Evolutionary conservation across 768 basidiomycete genomes (phyloP).

Genomic region (Xerocomus potaroensis): DNA sequence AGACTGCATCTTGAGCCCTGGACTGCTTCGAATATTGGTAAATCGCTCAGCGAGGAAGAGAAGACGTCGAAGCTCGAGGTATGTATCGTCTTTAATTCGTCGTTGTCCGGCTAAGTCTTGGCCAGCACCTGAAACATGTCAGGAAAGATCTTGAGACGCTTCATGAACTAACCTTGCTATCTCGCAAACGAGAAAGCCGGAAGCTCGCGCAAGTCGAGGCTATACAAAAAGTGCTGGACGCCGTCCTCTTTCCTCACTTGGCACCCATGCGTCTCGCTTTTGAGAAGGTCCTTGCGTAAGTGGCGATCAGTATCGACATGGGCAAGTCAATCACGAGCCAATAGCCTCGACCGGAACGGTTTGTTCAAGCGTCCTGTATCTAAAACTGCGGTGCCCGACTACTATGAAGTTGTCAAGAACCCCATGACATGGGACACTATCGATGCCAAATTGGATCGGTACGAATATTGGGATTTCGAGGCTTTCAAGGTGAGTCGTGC

Average conservation of each 20-base stretch:
- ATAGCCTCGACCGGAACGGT: constrained; percentile 67
- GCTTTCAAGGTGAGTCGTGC: constrained; percentile 56
- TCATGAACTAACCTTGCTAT: constrained; percentile 58
- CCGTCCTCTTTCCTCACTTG: constrained; percentile 65
- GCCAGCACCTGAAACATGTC: constrained; percentile 54
- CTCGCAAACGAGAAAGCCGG: constrained; percentile 73
- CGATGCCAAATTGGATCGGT: constrained; percentile 72
- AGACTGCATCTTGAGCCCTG: constrained; percentile 94
- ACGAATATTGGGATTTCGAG: constrained; percentile 76
- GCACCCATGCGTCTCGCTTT: constrained; percentile 57
- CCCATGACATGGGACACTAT: constrained; percentile 92
- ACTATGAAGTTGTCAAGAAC: constrained; percentile 76
- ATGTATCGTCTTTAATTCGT: constrained; percentile 18
- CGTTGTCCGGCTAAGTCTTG: constrained; percentile 2
- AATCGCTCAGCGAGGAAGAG: constrained; percentile 75
- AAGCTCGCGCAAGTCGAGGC: constrained; percentile 70
- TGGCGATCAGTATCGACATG: constrained; percentile 1
- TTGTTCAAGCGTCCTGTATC: constrained; percentile 84
- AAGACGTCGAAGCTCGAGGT: constrained; percentile 81
- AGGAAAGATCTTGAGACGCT: constrained; percentile 76
- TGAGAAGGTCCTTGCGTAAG: constrained; percentile 67
- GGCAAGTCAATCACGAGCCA: constrained; percentile 6
- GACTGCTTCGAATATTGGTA: constrained; percentile 71
- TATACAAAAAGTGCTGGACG: constrained; percentile 61
- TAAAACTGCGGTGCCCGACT: constrained; percentile 77